Conservation (phyloP, 192 early-diverging fungal genomes). For the Coemansia erecta region DNA sequence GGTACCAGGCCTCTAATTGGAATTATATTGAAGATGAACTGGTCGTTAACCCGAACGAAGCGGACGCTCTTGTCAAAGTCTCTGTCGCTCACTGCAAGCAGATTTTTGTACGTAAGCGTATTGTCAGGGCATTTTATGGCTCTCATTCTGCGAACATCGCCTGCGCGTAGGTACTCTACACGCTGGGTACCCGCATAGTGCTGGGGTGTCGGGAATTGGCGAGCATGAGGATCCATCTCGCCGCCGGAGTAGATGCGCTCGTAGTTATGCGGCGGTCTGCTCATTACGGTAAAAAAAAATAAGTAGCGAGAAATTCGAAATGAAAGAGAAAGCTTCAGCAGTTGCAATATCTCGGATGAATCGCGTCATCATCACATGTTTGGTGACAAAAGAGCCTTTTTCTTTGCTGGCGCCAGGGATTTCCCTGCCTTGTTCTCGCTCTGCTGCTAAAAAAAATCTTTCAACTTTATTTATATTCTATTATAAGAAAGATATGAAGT, state of each 20-base stretch:
- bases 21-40: slow-evolving; percentile 75
- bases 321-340: not conserved
- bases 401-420: no score
- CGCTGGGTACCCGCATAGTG: slow-evolving; percentile 2
- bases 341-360: not conserved
- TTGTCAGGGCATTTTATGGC: slow-evolving; percentile 54
- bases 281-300: slow-evolving; percentile 13
- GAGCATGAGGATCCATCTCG: slow-evolving; percentile 46
- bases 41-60: slow-evolving; percentile 76
- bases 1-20: slow-evolving; percentile 18
- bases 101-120: slow-evolving; percentile 66
- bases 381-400: no score
- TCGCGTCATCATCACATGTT: no score
- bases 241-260: slow-evolving; percentile 38
- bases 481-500: slow-evolving; percentile 23
- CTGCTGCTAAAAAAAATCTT: not conserved
- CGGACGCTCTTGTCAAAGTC: slow-evolving; percentile 68
- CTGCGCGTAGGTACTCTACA: slow-evolving; percentile 13
- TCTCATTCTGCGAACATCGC: slow-evolving; percentile 34
- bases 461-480: not conserved
- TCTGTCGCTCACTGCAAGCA: slow-evolving; percentile 66
- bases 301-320: not conserved
- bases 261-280: slow-evolving; percentile 36
- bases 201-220: slow-evolving; percentile 10
- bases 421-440: no score